Evolutionary conservation across 768 basidiomycete species (phyloP).

Genomic region (Pleurotus salmoneostramineus): DNA sequence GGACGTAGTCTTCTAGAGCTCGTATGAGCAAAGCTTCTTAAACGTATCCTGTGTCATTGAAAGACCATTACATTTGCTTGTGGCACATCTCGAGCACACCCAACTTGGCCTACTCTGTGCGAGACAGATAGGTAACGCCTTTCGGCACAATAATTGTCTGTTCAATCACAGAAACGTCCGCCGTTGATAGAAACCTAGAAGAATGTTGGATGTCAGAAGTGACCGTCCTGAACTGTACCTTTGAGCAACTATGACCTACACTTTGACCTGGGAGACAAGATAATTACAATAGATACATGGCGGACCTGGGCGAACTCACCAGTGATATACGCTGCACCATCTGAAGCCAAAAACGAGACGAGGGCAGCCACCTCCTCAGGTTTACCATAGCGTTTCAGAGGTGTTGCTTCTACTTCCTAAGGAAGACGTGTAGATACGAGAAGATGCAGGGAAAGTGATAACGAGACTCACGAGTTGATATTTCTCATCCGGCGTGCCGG

Average conservation of each 20-base stretch:
- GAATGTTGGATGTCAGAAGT: neutral
- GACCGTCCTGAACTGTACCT: neutral
- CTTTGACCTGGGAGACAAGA: neutral
- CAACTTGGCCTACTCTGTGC: too few species aligned
- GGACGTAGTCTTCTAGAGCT: too few species aligned
- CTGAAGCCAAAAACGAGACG: conserved; percentile 31
- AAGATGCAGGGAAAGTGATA: neutral
- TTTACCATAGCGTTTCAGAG: conserved; percentile 8
- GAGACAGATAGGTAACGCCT: neutral
- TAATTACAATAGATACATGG: neutral
- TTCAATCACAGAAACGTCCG: neutral
- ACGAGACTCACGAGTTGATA: neutral
- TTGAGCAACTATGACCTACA: neutral
- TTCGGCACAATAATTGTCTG: too few species aligned
- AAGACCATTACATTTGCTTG: too few species aligned
- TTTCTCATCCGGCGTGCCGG: neutral
- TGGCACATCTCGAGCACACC: too few species aligned
- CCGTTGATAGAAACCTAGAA: neutral
- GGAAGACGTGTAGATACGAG: neutral
- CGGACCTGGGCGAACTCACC: conserved; percentile 14
- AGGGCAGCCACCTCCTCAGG: conserved; percentile 31
- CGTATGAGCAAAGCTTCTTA: too few species aligned
- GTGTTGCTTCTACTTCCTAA: neutral
- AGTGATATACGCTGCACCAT: conserved; percentile 31
- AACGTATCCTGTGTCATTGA: too few species aligned